Evolutionary conservation across 1,139 yeast genomes (phyloP).

Genomic region (Taphrina betulina): DNA sequence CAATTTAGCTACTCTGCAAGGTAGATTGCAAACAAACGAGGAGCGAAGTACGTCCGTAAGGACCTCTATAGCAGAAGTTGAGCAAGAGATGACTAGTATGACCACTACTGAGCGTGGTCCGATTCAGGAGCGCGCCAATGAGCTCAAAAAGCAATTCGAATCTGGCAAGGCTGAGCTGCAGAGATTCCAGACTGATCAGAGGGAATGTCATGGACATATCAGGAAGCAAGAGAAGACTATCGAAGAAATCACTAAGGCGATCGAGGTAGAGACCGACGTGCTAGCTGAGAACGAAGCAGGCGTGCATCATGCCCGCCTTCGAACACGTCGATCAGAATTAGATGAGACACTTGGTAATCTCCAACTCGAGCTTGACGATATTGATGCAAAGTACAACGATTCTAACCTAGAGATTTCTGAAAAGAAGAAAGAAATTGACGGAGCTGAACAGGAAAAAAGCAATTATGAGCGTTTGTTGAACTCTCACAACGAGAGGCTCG

Average conservation of each 20-base stretch:
- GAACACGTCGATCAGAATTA: slow-evolving; percentile 40
- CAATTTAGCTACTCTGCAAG: slow-evolving; percentile 6
- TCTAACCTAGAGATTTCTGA: slow-evolving; percentile 41
- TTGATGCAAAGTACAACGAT: slow-evolving; percentile 35
- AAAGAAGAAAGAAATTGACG: slow-evolving; percentile 40
- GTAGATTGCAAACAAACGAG: background rate
- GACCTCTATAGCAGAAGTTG: slow-evolving; percentile 7
- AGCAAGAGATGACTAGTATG: background rate
- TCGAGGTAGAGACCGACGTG: slow-evolving; percentile 8
- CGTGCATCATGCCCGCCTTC: background rate
- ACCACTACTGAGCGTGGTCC: slow-evolving; percentile 7
- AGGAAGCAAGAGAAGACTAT: slow-evolving; percentile 14
- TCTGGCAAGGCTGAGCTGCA: slow-evolving; percentile 19
- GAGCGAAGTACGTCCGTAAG: background rate
- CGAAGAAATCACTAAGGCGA: slow-evolving; percentile 4
- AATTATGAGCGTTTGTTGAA: slow-evolving; percentile 39
- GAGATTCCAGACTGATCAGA: slow-evolving; percentile 4
- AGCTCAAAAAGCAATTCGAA: background rate
- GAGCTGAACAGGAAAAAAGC: slow-evolving; percentile 41
- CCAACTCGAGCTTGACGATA: slow-evolving; percentile 23
- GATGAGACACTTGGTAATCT: slow-evolving; percentile 40
- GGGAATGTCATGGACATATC: slow-evolving; percentile 21
- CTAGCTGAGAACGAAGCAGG: slow-evolving; percentile 29
- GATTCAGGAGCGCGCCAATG: background rate
- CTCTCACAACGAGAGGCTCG: slow-evolving; percentile 36